phyloP scores from a whole-genome alignment of 2,329 filamentous ascomycete genomes.

The Trichophaea hybrida region DNA sequence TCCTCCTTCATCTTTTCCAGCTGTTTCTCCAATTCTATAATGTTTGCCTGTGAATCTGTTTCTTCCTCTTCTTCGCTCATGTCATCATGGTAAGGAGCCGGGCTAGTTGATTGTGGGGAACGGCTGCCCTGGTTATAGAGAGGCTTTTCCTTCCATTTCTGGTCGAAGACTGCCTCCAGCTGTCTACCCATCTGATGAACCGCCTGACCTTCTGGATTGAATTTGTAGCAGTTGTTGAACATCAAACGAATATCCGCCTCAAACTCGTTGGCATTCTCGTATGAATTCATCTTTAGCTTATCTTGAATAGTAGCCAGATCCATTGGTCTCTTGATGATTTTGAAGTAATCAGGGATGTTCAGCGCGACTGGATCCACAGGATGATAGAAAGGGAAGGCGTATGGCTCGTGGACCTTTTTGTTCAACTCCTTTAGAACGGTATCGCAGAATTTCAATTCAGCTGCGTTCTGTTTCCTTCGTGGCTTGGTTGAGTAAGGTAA shows the following conservation, averaged over 20 bases:
- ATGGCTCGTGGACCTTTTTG: slow-evolving; percentile 52
- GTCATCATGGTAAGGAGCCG: slow-evolving; percentile 51
- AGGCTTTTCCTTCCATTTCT: slow-evolving; percentile 62
- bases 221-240: slow-evolving; percentile 78
- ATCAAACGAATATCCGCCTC: slow-evolving; percentile 71
- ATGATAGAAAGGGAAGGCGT: slow-evolving; percentile 61
- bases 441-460: slow-evolving; percentile 81
- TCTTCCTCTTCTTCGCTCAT: slow-evolving; percentile 47
- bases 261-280: slow-evolving; percentile 70
- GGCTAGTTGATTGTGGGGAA: slow-evolving; percentile 49
- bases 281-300: slow-evolving; percentile 65
- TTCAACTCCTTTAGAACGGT: slow-evolving; percentile 64
- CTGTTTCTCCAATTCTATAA: slow-evolving; percentile 52
- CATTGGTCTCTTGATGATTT: slow-evolving; percentile 93
- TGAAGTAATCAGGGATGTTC: slow-evolving; percentile 85
- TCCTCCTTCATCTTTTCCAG: slow-evolving; percentile 62
- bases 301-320: slow-evolving; percentile 68
- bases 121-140: slow-evolving; percentile 57
- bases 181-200: slow-evolving; percentile 58
- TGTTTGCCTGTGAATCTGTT: slow-evolving; percentile 46
- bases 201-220: slow-evolving; percentile 68
- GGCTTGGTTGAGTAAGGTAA: slow-evolving; percentile 78
- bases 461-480: slow-evolving; percentile 78
- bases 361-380: slow-evolving; percentile 89
- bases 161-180: slow-evolving; percentile 60